Evolutionary conservation across 2,329 filamentous ascomycete species (phyloP).

Genomic region (Sporothrix euskadiensis): DNA sequence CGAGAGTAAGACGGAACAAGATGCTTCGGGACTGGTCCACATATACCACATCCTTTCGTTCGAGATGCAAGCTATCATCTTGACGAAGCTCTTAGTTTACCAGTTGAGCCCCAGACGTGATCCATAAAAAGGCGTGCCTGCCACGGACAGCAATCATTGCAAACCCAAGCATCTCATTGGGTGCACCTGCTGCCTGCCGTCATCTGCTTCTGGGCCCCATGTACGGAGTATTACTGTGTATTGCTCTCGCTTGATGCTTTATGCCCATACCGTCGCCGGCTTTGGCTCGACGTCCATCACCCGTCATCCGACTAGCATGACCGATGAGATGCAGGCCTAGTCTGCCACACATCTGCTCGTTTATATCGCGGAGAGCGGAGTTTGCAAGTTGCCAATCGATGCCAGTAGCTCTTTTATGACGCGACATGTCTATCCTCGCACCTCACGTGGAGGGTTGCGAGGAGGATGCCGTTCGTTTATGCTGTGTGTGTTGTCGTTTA

Average conservation of each 20-base stretch:
- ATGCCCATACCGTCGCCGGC: neutral
- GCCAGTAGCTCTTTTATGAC: slow-evolving; percentile 4
- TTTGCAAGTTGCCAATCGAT: neutral
- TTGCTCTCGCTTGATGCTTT: neutral
- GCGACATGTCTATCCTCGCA: slow-evolving; percentile 20
- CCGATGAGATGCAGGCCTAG: slow-evolving; percentile 10
- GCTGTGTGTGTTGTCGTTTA: neutral
- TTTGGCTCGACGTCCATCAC: neutral
- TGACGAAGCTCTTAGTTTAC: neutral
- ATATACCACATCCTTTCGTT: neutral
- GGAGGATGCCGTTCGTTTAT: neutral
- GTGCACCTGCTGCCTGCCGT: neutral
- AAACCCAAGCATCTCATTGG: slow-evolving; percentile 11
- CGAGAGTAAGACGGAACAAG: neutral
- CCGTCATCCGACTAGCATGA: slow-evolving; percentile 12
- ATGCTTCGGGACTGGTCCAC: neutral
- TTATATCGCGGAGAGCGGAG: neutral
- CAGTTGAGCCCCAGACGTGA: neutral
- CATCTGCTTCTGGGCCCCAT: neutral
- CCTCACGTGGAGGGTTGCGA: slow-evolving; percentile 21
- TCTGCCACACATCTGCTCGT: neutral
- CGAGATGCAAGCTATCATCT: neutral
- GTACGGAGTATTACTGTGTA: no score
- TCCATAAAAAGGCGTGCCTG: neutral
- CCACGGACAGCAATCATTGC: neutral